Base-by-base conservation (phyloP, 139 green algal genomes). In the Closterium sp. region DNA sequence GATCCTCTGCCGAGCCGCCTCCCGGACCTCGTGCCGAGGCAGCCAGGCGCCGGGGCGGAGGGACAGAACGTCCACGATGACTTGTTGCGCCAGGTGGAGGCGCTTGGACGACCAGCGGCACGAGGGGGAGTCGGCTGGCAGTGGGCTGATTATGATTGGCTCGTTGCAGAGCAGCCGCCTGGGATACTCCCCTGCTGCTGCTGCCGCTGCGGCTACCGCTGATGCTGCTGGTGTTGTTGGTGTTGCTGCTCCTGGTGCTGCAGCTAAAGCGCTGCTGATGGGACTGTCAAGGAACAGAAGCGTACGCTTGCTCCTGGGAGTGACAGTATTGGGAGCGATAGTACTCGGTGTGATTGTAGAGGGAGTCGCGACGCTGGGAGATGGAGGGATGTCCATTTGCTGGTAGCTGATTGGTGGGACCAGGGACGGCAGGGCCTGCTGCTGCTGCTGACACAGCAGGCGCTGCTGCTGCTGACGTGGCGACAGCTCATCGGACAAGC, bases 1-100 rank as follows among this genome's bases (percentile, higher is more conserved):
- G 22, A 97, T 95, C 34, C 93, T 85, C 32, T 85, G 13, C 38
- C 94, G 88, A 85, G 94, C 96, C 31, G n/a, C 38, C n/a, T 94
- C 93, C 5, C 95, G 84, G 21, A 94, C 73, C 89, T 93, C 94
- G 87, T 96, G 91, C 38, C 92, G 86, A 5, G 93, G 32, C 84
- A 96, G 28, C 91, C 91, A 94, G 21, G 38, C 29, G 13, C 88
- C 32, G 19, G 42, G n/a, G 7, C 21, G n/a, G 34, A 31, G 31
- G 24, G 24, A 31, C 0, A 96, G 91, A 19, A 84, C 92, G 29
- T 88, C 89, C 45, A 96, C 89, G 86, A 95, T 91, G 1, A 92
- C 91, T 5, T 92, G n/a, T 70, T 70, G n/a, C 29, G 91, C 93
- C 30, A 93, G 91, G 31, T 94, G 87, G 30, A 95, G 70, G 22